Percentiles rank a stretch among this genome's conserved stretches.
Conservation (phyloP, 805 yeast genomes). For the Wickerhamiella kurtzmanii region DNA sequence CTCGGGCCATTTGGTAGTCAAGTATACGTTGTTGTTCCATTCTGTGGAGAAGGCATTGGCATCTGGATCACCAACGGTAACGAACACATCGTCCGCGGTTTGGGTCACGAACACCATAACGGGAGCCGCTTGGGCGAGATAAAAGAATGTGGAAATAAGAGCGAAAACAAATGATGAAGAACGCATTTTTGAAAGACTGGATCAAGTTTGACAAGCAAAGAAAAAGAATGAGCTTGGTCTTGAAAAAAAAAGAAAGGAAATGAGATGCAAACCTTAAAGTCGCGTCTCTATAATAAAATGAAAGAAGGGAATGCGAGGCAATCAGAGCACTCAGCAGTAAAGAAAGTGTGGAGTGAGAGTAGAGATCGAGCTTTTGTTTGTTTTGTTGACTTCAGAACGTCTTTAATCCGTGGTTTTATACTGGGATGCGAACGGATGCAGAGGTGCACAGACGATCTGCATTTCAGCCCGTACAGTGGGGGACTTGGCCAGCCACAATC, state of each 20-base stretch:
- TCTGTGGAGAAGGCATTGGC: constrained; percentile 10
- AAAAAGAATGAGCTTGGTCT: not conserved
- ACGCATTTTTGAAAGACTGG: not conserved
- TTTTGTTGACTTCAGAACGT: not conserved
- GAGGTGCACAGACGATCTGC: not conserved
- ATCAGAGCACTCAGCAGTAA: not conserved
- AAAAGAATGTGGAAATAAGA: constrained; percentile 4
- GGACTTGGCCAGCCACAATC: not conserved
- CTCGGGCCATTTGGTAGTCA: constrained; percentile 17
- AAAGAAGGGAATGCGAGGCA: not conserved
- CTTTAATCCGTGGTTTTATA: not conserved
- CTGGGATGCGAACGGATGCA: not conserved
- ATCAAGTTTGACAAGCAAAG: not conserved
- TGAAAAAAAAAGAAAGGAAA: not conserved
- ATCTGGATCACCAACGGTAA: constrained; percentile 13
- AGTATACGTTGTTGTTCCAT: constrained; percentile 5
- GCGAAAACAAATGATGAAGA: constrained; percentile 3
- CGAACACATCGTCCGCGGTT: constrained; percentile 13
- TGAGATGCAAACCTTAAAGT: not conserved
- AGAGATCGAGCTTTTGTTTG: not conserved
- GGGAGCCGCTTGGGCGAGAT: constrained; percentile 3
- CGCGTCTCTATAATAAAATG: not conserved
- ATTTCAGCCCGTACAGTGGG: not conserved
- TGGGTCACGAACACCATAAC: constrained; percentile 17
- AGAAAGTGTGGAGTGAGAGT: not conserved